A percentile compares a stretch with the other conserved stretches of the same genome.
These are phyloP conservation scores for Boletus subparvulus DNA, from an alignment of 768 basidiomycete species.

Conservation along the genomic window DNA sequence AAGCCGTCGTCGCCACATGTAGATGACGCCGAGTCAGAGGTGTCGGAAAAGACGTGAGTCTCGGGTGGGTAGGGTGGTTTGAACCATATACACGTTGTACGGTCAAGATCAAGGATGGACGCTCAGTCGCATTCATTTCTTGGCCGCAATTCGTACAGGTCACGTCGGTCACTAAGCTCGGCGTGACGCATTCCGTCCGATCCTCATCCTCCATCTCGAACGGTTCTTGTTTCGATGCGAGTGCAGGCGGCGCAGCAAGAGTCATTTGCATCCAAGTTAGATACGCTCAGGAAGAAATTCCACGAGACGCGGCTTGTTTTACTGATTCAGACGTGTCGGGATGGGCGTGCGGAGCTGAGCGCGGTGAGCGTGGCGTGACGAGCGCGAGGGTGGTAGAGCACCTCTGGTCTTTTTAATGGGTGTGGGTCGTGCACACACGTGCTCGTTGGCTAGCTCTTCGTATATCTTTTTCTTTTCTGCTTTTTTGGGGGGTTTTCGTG, in stretches of 20 bases:
- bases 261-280: conserved; percentile 72
- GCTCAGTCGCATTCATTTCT: conserved; percentile 58
- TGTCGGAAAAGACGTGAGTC: too few relatives aligned
- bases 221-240: conserved; percentile 82
- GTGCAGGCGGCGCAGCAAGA: conserved; percentile 77
- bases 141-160: conserved; percentile 77
- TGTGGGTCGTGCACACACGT: neutral
- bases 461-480: neutral
- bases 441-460: neutral
- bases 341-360: conserved; percentile 15
- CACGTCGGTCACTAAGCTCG: conserved; percentile 55
- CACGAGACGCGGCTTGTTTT: conserved; percentile 71
- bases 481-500: too few relatives aligned
- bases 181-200: conserved; percentile 75
- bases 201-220: conserved; percentile 88
- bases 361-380: too few relatives aligned
- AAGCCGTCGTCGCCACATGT: too few relatives aligned
- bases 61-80: too few relatives aligned
- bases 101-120: conserved; percentile 74
- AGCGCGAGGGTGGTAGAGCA: neutral
- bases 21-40: too few relatives aligned
- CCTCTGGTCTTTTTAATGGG: neutral
- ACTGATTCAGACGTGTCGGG: conserved; percentile 51
- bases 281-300: conserved; percentile 50
- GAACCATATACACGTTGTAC: too few relatives aligned